These are phyloP conservation scores for Pinus albicaulis DNA, from an alignment of 75 land plant genomes.

Conservation along the genomic window DNA sequence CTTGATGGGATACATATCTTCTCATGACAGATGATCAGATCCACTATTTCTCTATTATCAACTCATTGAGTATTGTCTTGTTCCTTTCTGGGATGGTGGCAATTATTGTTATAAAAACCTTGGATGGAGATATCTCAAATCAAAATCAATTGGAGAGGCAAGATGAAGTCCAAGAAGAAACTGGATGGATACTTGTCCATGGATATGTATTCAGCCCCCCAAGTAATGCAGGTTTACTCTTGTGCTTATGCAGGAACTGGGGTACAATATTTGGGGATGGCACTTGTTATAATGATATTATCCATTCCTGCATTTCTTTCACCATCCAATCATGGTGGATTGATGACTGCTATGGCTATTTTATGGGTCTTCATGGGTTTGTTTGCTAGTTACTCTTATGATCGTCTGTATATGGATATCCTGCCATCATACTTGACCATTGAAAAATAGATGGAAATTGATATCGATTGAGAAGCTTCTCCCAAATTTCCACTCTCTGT, in stretches of 20 bases:
- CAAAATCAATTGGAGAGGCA: constrained; percentile 76
- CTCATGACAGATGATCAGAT: constrained; percentile 75
- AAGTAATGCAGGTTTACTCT: constrained; percentile 49
- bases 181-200: constrained; percentile 86
- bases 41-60: constrained; percentile 79
- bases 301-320: constrained; percentile 74
- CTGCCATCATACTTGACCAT: too few relatives aligned
- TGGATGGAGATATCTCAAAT: constrained; percentile 74
- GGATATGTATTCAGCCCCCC: constrained; percentile 87
- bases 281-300: constrained; percentile 82
- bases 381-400: constrained; percentile 70
- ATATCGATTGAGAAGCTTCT: too few relatives aligned
- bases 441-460: too few relatives aligned
- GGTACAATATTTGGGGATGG: constrained; percentile 76
- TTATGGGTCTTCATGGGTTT: constrained; percentile 89
- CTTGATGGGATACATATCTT: constrained; percentile 76
- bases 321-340: constrained; percentile 76
- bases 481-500: too few relatives aligned
- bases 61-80: constrained; percentile 69
- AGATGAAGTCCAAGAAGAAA: too few relatives aligned
- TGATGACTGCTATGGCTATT: constrained; percentile 82
- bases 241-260: constrained; percentile 82
- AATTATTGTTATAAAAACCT: constrained; percentile 92
- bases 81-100: constrained; percentile 80
- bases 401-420: constrained; percentile 25